Evolutionary conservation across 2,329 filamentous ascomycete species (phyloP).

Genomic region (Graphilbum fragrans): DNA sequence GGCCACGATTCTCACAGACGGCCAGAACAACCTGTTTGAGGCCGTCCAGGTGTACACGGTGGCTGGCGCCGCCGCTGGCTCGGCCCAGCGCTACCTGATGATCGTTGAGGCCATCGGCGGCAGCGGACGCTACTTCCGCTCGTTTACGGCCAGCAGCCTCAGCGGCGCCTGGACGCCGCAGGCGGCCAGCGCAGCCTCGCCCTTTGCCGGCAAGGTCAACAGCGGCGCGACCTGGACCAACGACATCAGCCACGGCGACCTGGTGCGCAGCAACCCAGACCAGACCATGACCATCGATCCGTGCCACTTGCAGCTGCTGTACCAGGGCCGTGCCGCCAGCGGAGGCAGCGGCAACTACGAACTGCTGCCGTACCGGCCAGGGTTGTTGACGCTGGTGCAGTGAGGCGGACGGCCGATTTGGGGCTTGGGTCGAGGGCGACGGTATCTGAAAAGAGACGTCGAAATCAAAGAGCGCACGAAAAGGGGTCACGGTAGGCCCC

Average conservation of each 20-base stretch:
- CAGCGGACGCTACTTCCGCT: constrained; percentile 52
- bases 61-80: too few species aligned
- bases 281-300: constrained; percentile 51
- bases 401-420: neutral
- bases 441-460: too few species aligned
- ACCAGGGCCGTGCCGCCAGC: constrained; percentile 41
- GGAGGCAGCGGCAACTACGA: constrained; percentile 35
- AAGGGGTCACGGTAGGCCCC: too few species aligned
- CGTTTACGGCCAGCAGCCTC: constrained; percentile 48
- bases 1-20: constrained; percentile 38
- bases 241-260: constrained; percentile 54
- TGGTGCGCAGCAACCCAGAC: constrained; percentile 42
- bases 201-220: constrained; percentile 57
- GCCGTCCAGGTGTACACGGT: constrained; percentile 55
- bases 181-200: constrained; percentile 39
- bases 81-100: constrained; percentile 50
- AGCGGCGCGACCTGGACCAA: constrained; percentile 53
- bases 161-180: constrained; percentile 45
- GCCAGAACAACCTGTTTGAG: constrained; percentile 47
- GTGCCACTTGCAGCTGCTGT: constrained; percentile 53
- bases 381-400: constrained; percentile 33
- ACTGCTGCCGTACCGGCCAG: constrained; percentile 40
- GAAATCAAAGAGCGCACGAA: too few species aligned
- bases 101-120: constrained; percentile 51
- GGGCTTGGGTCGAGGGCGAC: too few species aligned